Percentiles rank a stretch among this genome's conserved stretches.
These are phyloP conservation scores for Phaseolus coccineus DNA, from an alignment of 331 rosid genomes.

Conservation along the genomic window DNA sequence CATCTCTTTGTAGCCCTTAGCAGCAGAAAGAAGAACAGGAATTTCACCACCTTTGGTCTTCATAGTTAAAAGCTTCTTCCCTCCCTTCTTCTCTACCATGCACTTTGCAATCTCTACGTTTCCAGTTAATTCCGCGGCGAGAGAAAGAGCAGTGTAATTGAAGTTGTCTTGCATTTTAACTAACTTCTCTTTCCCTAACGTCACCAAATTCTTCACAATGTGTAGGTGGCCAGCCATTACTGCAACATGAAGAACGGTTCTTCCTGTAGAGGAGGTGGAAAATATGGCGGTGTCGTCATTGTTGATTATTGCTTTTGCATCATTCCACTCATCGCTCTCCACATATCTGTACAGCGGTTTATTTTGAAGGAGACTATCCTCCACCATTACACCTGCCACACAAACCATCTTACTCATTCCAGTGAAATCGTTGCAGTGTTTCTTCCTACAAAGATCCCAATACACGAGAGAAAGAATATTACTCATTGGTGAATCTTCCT, in stretches of 20 bases:
- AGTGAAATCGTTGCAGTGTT: too few species aligned
- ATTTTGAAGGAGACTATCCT: too few species aligned
- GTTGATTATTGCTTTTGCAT: neutral
- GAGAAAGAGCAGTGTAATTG: constrained; percentile 44
- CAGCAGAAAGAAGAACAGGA: constrained; percentile 43
- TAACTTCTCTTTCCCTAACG: neutral
- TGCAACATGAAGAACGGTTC: constrained; percentile 40
- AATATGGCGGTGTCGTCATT: neutral
- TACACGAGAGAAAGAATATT: too few species aligned
- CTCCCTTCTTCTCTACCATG: neutral
- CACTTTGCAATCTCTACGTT: constrained; percentile 10
- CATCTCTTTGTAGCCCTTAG: constrained; percentile 29
- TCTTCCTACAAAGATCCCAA: too few species aligned
- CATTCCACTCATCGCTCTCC: constrained; percentile 13
- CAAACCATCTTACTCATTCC: too few species aligned
- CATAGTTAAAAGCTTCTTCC: neutral
- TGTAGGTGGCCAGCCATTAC: constrained; percentile 27
- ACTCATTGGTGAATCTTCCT: too few species aligned
- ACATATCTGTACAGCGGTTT: neutral
- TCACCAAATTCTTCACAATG: constrained; percentile 15
- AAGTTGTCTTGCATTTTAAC: neutral
- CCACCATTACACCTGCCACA: too few species aligned
- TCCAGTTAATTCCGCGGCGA: constrained; percentile 25
- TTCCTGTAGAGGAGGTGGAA: neutral
- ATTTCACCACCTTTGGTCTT: neutral